These are phyloP conservation scores for Dicorynia guianensis DNA, from an alignment of 306 rosid genomes.

Conservation along the genomic window DNA sequence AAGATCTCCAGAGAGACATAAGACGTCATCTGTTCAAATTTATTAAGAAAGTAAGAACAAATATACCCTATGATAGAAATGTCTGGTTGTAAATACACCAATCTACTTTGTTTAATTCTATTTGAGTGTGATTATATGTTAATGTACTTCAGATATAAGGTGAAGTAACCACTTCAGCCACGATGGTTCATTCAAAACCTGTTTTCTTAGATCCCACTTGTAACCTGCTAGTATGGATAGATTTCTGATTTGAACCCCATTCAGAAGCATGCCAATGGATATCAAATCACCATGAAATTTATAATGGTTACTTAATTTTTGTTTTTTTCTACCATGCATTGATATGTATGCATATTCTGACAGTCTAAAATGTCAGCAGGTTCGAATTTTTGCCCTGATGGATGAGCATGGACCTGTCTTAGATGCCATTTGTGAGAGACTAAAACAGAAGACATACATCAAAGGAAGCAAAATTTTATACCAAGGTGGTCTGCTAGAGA, in stretches of 20 bases:
- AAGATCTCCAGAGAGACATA: slow-evolving; percentile 65
- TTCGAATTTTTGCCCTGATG: slow-evolving; percentile 77
- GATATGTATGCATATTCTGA: not conserved
- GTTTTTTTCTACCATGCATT: slow-evolving; percentile 14
- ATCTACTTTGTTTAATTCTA: not conserved
- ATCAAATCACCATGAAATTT: slow-evolving; percentile 1
- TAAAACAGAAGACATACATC: slow-evolving; percentile 78
- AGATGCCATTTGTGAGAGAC: slow-evolving; percentile 80
- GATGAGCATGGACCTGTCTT: slow-evolving; percentile 77
- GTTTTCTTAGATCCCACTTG: slow-evolving; percentile 6
- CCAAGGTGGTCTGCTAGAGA: slow-evolving; percentile 70
- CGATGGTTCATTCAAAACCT: slow-evolving; percentile 1
- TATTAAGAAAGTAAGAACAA: slow-evolving; percentile 58
- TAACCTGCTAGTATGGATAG: slow-evolving; percentile 11
- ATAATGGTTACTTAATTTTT: too few relatives aligned
- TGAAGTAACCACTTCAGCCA: not conserved
- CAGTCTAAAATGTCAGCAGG: slow-evolving; percentile 48
- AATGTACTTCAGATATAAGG: slow-evolving; percentile 4
- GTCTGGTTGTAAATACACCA: slow-evolving; percentile 27
- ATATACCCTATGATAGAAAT: slow-evolving; percentile 11
- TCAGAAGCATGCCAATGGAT: not conserved
- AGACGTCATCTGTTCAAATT: slow-evolving; percentile 69
- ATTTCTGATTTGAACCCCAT: slow-evolving; percentile 2
- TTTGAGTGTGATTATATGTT: not conserved
- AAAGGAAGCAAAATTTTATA: slow-evolving; percentile 72